Conservation (phyloP, 2,329 filamentous ascomycete species). For the Ophiosphaerella korrae region DNA sequence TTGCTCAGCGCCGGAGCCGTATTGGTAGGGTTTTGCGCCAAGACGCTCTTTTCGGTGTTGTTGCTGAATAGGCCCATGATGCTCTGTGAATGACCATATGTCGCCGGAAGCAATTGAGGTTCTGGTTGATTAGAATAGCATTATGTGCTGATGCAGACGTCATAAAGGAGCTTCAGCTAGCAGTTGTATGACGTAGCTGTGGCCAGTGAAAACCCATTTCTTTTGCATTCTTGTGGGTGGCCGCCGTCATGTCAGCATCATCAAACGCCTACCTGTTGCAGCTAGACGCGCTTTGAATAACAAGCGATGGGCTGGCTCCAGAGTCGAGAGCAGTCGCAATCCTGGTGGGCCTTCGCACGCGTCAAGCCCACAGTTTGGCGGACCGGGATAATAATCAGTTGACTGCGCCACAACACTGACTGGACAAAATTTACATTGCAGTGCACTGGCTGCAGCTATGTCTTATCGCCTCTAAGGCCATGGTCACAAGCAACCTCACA, state of each 20-base stretch:
- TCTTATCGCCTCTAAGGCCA: no score
- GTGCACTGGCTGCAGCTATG: no score
- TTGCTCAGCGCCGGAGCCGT: conserved; percentile 40
- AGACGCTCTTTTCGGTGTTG: conserved; percentile 25
- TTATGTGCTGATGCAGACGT: not conserved
- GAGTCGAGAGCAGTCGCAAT: no score
- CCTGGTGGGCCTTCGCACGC: no score
- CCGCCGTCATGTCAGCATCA: not conserved
- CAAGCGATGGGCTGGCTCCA: no score
- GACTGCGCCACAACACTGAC: no score
- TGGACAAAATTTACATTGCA: no score
- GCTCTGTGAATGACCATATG: not conserved
- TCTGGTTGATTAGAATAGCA: not conserved
- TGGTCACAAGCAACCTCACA: no score
- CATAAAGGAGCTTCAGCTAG: not conserved
- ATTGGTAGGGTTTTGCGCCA: conserved; percentile 23
- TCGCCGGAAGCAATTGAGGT: not conserved
- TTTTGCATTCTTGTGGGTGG: not conserved
- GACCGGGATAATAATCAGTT: no score
- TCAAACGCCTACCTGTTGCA: no score
- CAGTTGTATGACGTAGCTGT: not conserved
- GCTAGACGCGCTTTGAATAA: no score
- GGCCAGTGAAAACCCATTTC: not conserved
- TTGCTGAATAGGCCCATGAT: conserved; percentile 35
- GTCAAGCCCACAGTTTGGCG: no score